Conservation (phyloP, 768 basidiomycete species). For the Agrocybe pediades region DNA sequence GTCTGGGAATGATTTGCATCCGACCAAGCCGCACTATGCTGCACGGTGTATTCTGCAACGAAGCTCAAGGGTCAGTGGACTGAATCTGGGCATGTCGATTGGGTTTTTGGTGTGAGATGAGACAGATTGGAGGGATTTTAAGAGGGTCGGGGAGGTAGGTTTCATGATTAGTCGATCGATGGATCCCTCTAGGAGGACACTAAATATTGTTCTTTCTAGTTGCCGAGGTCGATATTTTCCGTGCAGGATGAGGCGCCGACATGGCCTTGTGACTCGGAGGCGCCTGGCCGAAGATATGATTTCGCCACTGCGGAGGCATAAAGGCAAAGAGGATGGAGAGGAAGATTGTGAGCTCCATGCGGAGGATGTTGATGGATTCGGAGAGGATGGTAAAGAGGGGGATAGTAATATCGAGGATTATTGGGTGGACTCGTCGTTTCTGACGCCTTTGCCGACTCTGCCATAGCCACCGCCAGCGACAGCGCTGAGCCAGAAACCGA, state of each 20-base stretch:
- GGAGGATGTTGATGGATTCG: constrained; percentile 32
- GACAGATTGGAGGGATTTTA: constrained; percentile 84
- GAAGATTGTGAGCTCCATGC: constrained; percentile 21
- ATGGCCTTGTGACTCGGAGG: constrained; percentile 79
- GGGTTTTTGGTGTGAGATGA: constrained; percentile 88
- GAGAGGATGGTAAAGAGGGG: constrained; percentile 33
- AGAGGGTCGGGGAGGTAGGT: constrained; percentile 70
- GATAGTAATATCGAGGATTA: constrained; percentile 55
- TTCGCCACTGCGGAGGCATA: constrained; percentile 24
- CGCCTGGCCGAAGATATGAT: constrained; percentile 52
- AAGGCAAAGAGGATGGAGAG: constrained; percentile 24
- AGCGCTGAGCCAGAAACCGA: constrained; percentile 9
- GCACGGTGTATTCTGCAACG: constrained; percentile 65
- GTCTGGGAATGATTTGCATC: constrained; percentile 36
- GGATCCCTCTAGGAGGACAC: background rate
- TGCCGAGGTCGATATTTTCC: constrained; percentile 76
- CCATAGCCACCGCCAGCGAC: constrained; percentile 32
- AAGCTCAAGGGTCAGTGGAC: constrained; percentile 75
- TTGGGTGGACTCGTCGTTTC: constrained; percentile 71
- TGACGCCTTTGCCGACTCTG: constrained; percentile 26
- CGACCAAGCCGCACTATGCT: constrained; percentile 63
- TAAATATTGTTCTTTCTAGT: constrained; percentile 30
- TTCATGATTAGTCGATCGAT: constrained; percentile 4
- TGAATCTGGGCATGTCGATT: constrained; percentile 97
- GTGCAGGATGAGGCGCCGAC: constrained; percentile 86